Evolutionary conservation across 2,329 filamentous ascomycete species (phyloP), one percentile per base, ranked within the genome.

Genomic region (Orbilia blumenaviensis): DNA sequence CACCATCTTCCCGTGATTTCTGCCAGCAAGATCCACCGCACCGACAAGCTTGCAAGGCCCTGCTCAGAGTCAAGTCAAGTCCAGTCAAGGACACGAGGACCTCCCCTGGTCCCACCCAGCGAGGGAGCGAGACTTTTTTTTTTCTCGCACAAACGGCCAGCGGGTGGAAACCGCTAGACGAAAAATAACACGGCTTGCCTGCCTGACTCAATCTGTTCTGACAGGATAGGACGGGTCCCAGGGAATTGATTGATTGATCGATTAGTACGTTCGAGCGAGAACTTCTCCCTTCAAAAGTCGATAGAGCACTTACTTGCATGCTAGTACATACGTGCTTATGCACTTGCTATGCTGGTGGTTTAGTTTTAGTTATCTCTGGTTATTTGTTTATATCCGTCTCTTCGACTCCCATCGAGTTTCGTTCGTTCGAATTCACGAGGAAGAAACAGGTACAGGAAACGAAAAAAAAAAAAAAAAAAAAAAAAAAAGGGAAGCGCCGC

Each of bases 181-280:
- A 64, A 66, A 64, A 64, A 64, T 58, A 72, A 72, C 67, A 72
- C 67, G 66, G 58, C 6, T 38, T 38, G 58, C n/a, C n/a, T n/a
- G 16, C 58, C 18, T 38, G 48, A 32, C 32, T 56, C 46, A 21
- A 41, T 56, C 32, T 27, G 34, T 38, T 38, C 52, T 36, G n/a
- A n/a, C n/a, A n/a, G n/a, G n/a, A n/a, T n/a, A n/a, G n/a, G n/a
- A n/a, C n/a, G n/a, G n/a, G 32, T 56, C 52, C 48, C 16, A 21
- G n/a, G n/a, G 14, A 38, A 56, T 56, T 38, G 25, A 56, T 46
- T 23, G 23, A 46, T 56, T 38, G 25, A 56, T 46, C 14, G 23
- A 46, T 56, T 56, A 38, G 52, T 56, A 56, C 29, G 32, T 10
- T 56, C 52, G 52, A 38, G 9, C 52, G 32, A 56, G 52, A 56